Base-by-base conservation (phyloP, 305 asterid species). In the Withania somnifera region DNA sequence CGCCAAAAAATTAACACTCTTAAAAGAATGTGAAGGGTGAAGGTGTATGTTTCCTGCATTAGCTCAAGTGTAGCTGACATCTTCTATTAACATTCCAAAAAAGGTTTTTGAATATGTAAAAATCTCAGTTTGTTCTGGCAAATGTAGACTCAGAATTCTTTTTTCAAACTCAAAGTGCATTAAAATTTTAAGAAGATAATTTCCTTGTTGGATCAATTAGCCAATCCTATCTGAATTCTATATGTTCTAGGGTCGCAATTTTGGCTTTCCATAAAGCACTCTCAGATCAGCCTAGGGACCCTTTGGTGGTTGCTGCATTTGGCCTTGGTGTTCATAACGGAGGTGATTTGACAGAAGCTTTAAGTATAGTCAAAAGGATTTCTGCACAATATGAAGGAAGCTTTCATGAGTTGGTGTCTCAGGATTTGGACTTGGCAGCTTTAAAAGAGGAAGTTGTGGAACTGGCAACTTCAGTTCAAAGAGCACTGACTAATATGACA, bases 211-310 rank as follows among this genome's bases (percentile, higher is more conserved):
- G 78, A 82, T 71, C 57, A 58, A 61, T 79, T 30, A 58, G 57
- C 82, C 17, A 50, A 45, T 84, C n/a, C n/a, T 76, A 54, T 57
- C 64, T 67, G 77, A 79, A 69, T 45, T 54, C 28, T 82, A 42
- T 52, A 45, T 47, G 83, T 88, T 82, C 79, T 91, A 95, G 98
- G 99, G 87, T 92, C 83, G 92, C 99, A 52, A 82, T 95, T 81
- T 85, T 95, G 81, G 98, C 92, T 85, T 91, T 95, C 86, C 98
- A 93, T 83, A 90, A 86, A 84, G 98, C 96, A 73, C 92, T 94
- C 24, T 89, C 90, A 54, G 93, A 89, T 79, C 88, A 89, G 81
- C 96, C 97, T 17, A 89, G 93, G 79, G 91, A 92, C 86, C 97
- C 97, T 60, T 53, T 86, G 54, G 99, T 90, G 82, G 83, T 91